A percentile compares a stretch with the other conserved stretches of the same genome.
Evolutionary conservation across 1,284 basidiomycete genomes (phyloP).

Genomic region (Xanthoconium separans): DNA sequence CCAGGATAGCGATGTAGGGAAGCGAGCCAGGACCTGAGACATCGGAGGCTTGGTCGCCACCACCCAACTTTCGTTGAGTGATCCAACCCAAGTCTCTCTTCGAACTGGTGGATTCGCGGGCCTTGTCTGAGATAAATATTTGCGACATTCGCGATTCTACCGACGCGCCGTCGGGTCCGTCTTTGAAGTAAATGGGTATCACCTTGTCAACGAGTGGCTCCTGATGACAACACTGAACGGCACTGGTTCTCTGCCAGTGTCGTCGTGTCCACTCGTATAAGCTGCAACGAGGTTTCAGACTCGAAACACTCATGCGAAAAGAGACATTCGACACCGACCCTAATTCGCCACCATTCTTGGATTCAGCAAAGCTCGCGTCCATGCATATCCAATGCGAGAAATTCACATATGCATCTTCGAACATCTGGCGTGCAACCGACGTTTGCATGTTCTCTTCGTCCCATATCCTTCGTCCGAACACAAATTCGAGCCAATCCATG

Average conservation of each 20-base stretch:
- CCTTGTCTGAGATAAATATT: conserved; percentile 13
- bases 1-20: conserved; percentile 11
- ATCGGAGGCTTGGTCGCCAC: not conserved
- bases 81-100: not conserved
- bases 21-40: not conserved
- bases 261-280: conserved; percentile 7
- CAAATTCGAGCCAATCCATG: conserved; percentile 9
- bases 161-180: not conserved
- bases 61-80: not conserved
- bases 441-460: not conserved
- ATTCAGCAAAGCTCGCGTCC: not conserved
- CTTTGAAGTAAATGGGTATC: conserved; percentile 15
- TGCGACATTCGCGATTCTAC: conserved; percentile 5
- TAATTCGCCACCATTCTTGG: not conserved
- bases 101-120: not conserved
- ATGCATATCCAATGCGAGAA: conserved; percentile 18
- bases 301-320: not conserved
- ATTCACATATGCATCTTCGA: conserved; percentile 9
- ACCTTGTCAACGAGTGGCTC: conserved; percentile 8
- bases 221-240: conserved; percentile 10
- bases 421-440: not conserved
- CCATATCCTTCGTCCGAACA: conserved; percentile 8
- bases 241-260: conserved; percentile 16
- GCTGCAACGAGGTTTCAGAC: not conserved
- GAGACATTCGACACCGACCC: not conserved